Conservation (phyloP, 192 early-diverging fungal species). For the Backusella parvicylindrica region DNA sequence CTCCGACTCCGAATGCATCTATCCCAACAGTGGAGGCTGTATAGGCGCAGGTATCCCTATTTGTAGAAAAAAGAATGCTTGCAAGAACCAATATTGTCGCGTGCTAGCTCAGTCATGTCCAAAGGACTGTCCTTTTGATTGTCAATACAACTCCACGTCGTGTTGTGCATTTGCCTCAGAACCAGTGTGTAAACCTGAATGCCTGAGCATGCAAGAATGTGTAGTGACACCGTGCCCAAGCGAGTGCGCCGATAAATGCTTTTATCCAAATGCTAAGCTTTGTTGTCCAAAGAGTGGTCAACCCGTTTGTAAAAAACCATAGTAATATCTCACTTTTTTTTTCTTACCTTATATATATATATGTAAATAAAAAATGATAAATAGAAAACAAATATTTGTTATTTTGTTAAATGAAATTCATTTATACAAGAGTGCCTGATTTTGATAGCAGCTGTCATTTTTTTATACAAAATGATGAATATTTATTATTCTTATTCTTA, state of each 20-base stretch:
- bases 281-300: conserved; percentile 17
- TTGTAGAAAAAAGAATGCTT: neutral
- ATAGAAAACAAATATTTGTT: neutral
- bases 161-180: conserved; percentile 11
- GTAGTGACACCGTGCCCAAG: conserved; percentile 10
- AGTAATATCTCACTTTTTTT: neutral
- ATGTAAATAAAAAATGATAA: neutral
- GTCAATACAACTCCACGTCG: neutral
- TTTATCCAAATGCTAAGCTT: conserved; percentile 12
- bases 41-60: neutral
- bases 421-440: neutral
- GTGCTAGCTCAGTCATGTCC: neutral
- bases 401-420: neutral
- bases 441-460: neutral
- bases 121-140: conserved; percentile 10
- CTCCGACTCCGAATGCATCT: neutral
- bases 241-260: neutral
- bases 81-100: neutral
- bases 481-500: too few relatives aligned
- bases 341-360: neutral
- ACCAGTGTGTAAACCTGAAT: conserved; percentile 8
- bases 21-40: conserved; percentile 2
- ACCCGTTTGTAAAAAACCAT: neutral
- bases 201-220: neutral
- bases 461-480: neutral